phyloP scores from a whole-genome alignment of 164 flowering plant genomes.

The Vitis labrusca region DNA sequence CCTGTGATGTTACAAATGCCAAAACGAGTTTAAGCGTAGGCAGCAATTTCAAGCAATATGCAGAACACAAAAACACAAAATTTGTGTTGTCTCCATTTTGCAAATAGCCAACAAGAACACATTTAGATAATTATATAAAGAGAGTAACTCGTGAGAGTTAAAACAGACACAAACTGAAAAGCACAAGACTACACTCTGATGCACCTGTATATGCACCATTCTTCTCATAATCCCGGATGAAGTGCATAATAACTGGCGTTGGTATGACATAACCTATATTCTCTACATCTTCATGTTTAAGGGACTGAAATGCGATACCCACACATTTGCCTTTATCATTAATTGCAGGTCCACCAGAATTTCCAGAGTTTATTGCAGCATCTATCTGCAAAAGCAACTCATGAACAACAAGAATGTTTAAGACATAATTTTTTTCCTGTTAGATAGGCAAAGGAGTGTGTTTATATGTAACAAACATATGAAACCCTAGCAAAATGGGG shows the following conservation, averaged over 20 bases:
- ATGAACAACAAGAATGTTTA: too few relatives aligned
- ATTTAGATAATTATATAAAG: too few relatives aligned
- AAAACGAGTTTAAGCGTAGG: not conserved
- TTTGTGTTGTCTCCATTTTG: not conserved
- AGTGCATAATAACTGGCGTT: conserved; percentile 93
- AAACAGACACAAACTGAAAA: too few relatives aligned
- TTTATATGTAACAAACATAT: not conserved
- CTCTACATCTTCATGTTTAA: conserved; percentile 94
- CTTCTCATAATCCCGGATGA: conserved; percentile 89
- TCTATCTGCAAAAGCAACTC: conserved; percentile 67
- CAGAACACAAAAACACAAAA: not conserved
- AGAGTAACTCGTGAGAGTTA: too few relatives aligned
- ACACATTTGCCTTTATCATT: conserved; percentile 92
- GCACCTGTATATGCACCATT: conserved; percentile 90
- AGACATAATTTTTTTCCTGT: too few relatives aligned
- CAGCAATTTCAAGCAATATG: not conserved
- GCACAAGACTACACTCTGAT: not conserved
- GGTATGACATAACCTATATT: conserved; percentile 99
- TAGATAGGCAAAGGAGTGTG: too few relatives aligned
- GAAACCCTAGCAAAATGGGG: conserved; percentile 6
- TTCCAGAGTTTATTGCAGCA: conserved; percentile 99
- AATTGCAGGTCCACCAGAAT: conserved; percentile 99
- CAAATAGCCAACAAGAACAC: too few relatives aligned
- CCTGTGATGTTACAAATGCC: conserved; percentile 40
- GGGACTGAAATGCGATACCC: conserved; percentile 98